Evolutionary conservation across 345 rosid genomes (phyloP), one percentile per base, ranked within the genome.

Genomic region (Citrus maxima): DNA sequence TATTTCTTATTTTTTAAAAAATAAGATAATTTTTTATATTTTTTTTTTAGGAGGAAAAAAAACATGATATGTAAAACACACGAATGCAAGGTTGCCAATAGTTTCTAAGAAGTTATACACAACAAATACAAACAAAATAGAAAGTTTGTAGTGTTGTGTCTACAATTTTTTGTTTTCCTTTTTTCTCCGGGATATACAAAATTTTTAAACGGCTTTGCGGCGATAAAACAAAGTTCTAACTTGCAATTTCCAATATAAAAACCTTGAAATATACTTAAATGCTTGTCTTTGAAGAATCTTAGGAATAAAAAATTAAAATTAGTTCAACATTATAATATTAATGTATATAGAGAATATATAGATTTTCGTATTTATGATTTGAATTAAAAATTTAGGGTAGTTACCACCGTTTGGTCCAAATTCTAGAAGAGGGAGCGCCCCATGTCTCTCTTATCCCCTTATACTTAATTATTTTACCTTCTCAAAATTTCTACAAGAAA

Each of bases 391-490:
- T 64, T 64, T 54, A 35, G 64, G 72, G 35, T 55, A 19, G 79
- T 76, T n/a, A 66, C 35, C 69, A 40, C 60, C 40, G 59, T 27
- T 51, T 30, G 72, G 67, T 75, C 69, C 16, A 30, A 16, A 46
- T 30, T 78, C 62, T 71, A 46, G 38, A 55, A 55, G 49, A 32
- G 34, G 12, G 4, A 37, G 24, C 54, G 12, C 6, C 5, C 5
- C 18, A 13, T 46, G 10, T 22, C 32, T 32, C 19, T 55, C 46
- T 58, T 24, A 40, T 24, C 73, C 24, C 5, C 30, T 24, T 12
- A 42, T 69, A 25, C 22, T 46, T 28, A 71, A 73, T 35, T 63
- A 75, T 63, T 75, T 72, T 35, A 73, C 73, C 37, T 64, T 54
- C 16, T 35, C n/a, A 64, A 78, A 72, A 54, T 42, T 37, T 37